Conservation (phyloP, 768 basidiomycete species). For the Coprinopsis marcescibilis region DNA sequence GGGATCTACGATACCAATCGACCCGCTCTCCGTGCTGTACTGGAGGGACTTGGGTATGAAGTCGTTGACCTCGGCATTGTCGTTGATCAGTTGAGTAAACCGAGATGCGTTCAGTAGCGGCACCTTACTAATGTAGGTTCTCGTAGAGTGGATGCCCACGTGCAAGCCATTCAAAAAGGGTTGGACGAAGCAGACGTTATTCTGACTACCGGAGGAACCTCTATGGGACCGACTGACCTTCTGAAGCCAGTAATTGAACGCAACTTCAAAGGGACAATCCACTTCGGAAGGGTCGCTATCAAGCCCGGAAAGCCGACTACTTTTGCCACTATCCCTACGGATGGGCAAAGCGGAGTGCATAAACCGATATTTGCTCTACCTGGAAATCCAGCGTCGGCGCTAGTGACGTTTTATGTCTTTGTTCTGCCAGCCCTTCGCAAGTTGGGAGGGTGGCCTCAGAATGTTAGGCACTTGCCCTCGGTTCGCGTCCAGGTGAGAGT, state of each 20-base stretch:
- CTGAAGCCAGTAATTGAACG: conserved; percentile 86
- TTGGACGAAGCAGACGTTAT: conserved; percentile 65
- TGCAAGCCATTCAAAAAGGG: conserved; percentile 49
- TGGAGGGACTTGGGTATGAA: conserved; percentile 69
- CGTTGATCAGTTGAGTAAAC: conserved; percentile 54
- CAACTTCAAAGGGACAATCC: conserved; percentile 66
- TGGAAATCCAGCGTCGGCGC: conserved; percentile 83
- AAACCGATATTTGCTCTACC: conserved; percentile 82
- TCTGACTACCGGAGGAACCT: conserved; percentile 84
- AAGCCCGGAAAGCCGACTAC: conserved; percentile 89
- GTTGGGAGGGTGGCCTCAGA: conserved; percentile 61
- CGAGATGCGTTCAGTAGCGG: neutral
- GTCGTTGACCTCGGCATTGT: conserved; percentile 81
- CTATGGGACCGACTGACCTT: conserved; percentile 85
- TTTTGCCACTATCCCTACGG: conserved; percentile 70
- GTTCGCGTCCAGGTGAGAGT: conserved; percentile 56
- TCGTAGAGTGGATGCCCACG: conserved; percentile 51
- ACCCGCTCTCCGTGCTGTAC: conserved; percentile 64
- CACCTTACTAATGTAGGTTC: conserved; percentile 3
- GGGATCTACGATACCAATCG: conserved; percentile 85
- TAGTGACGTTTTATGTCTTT: conserved; percentile 82
- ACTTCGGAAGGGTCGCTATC: conserved; percentile 81
- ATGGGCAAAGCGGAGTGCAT: conserved; percentile 15
- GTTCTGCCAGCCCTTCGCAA: conserved; percentile 74
- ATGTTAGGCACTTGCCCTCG: conserved; percentile 51